phyloP scores from a whole-genome alignment of 2,329 filamentous ascomycete genomes.

The Pseudohalonectria lignicola region DNA sequence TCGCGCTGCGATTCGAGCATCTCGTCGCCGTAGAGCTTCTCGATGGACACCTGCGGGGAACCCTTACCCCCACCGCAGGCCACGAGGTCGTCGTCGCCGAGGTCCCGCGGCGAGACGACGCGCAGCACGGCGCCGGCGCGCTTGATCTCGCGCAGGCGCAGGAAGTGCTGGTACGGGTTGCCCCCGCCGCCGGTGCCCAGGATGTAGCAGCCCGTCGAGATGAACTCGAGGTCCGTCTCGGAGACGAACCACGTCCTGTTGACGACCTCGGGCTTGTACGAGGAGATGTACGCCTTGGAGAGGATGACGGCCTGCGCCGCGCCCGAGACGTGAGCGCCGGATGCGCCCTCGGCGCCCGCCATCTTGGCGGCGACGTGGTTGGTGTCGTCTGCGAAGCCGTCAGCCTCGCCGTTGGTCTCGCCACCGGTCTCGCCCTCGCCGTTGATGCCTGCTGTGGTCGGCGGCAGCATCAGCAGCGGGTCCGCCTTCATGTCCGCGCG shows the following conservation, averaged over 20 bases:
- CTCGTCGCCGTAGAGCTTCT: constrained; percentile 48
- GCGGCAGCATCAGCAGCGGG: constrained; percentile 2
- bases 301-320: no score
- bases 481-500: constrained; percentile 19
- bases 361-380: constrained; percentile 8
- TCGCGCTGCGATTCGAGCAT: constrained; percentile 38
- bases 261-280: constrained; percentile 36
- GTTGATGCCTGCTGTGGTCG: no score
- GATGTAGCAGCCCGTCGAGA: constrained; percentile 48
- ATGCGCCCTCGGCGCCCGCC: constrained; percentile 6
- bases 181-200: constrained; percentile 51
- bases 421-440: constrained; percentile 3
- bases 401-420: no score
- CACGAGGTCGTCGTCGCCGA: constrained; percentile 38
- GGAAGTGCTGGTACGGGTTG: constrained; percentile 37
- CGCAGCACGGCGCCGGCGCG: constrained; percentile 36
- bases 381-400: no score
- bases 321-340: no score
- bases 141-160: constrained; percentile 39
- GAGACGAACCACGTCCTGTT: constrained; percentile 45
- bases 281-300: constrained; percentile 15
- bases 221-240: constrained; percentile 46
- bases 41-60: constrained; percentile 49
- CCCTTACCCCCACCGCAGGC: constrained; percentile 47
- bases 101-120: constrained; percentile 37